A percentile compares a stretch with the other conserved stretches of the same genome.
phyloP scores from a whole-genome alignment of 345 rosid genomes.

The Eucalyptus lansdowneana region DNA sequence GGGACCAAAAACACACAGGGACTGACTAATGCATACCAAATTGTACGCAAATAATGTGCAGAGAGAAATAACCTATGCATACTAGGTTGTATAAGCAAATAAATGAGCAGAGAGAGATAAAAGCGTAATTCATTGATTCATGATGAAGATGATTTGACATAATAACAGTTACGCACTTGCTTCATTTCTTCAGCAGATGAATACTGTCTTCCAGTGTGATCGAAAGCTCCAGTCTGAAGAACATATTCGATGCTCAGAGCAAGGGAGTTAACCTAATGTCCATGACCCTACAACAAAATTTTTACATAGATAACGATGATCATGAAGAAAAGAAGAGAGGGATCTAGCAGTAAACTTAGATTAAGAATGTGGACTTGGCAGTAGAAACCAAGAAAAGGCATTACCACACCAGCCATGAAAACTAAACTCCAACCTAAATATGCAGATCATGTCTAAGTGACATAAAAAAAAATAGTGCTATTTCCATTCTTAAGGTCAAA shows the following conservation, averaged over 20 bases:
- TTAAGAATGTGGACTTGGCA: background rate
- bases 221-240: slow-evolving; percentile 92
- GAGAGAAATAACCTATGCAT: background rate
- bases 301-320: background rate
- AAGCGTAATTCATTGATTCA: background rate
- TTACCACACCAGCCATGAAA: background rate
- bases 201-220: slow-evolving; percentile 76
- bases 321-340: background rate
- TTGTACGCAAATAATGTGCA: background rate
- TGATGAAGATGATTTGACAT: background rate
- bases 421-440: background rate
- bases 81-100: background rate
- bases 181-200: slow-evolving; percentile 76
- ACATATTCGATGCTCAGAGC: slow-evolving; percentile 88
- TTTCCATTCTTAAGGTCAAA: background rate
- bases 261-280: slow-evolving; percentile 93
- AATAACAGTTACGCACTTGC: slow-evolving; percentile 24
- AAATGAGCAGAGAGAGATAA: background rate
- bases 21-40: background rate
- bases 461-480: background rate
- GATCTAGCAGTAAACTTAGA: background rate
- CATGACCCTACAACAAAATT: slow-evolving; percentile 58
- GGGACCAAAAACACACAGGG: background rate
- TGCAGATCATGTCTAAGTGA: background rate
- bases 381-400: background rate